Conservation (phyloP, 768 basidiomycete species). For the Boletus coccyginus region DNA sequence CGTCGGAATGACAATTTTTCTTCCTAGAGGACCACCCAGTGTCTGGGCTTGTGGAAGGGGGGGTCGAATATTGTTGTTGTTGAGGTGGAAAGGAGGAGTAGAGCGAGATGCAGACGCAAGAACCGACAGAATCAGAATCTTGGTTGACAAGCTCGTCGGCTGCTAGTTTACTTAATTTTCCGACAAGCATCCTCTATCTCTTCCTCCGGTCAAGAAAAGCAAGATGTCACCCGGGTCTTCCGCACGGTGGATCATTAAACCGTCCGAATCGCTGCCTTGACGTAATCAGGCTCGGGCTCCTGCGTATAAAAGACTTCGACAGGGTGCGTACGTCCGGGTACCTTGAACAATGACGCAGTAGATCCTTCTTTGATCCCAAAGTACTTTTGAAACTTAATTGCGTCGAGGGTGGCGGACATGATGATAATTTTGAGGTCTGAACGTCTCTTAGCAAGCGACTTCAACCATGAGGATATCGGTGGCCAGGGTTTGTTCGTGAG, state of each 20-base stretch:
- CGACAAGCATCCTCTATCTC: constrained; percentile 97
- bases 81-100: constrained; percentile 94
- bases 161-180: constrained; percentile 77
- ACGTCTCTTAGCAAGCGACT: constrained; percentile 75
- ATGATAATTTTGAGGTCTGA: constrained; percentile 93
- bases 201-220: constrained; percentile 96
- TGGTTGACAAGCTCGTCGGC: constrained; percentile 78
- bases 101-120: constrained; percentile 85
- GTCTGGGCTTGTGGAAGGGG: constrained; percentile 61
- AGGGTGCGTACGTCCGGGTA: constrained; percentile 90
- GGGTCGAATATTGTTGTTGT: constrained; percentile 98
- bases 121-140: constrained; percentile 76
- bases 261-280: constrained; percentile 94
- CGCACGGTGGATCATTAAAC: constrained; percentile 97
- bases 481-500: constrained; percentile 95
- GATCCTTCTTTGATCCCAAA: constrained; percentile 51
- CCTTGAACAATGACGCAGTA: constrained; percentile 79
- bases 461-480: constrained; percentile 99
- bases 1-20: constrained; percentile 93
- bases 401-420: constrained; percentile 98
- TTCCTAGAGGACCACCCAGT: constrained; percentile 73
- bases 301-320: constrained; percentile 95
- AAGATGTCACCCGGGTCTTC: constrained; percentile 93
- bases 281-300: constrained; percentile 92
- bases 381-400: constrained; percentile 95